Evolutionary conservation across 2,329 filamentous ascomycete genomes (phyloP).

Genomic region (Penicillium hordei): DNA sequence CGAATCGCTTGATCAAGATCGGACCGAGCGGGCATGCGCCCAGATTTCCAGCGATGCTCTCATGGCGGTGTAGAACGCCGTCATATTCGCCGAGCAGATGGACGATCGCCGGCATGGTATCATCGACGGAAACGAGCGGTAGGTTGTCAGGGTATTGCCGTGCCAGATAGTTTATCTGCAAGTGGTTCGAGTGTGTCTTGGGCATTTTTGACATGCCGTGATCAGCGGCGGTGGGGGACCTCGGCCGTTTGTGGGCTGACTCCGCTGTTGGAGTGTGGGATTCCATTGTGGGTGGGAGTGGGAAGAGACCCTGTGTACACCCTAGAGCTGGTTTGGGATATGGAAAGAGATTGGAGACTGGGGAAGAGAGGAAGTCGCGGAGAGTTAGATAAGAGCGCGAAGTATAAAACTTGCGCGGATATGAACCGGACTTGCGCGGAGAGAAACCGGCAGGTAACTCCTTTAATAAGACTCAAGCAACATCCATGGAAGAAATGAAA

Average conservation of each 20-base stretch:
- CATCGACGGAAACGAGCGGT: constrained; percentile 62
- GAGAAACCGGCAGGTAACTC: constrained; percentile 9
- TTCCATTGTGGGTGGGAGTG: constrained; percentile 30
- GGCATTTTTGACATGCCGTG: constrained; percentile 50
- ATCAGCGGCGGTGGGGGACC: constrained; percentile 46
- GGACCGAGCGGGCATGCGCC: constrained; percentile 80
- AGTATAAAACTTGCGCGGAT: constrained; percentile 8
- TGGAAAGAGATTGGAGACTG: background rate
- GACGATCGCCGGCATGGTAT: constrained; percentile 72
- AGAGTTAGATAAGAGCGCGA: constrained; percentile 3
- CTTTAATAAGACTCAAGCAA: background rate
- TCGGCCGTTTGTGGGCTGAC: constrained; percentile 46
- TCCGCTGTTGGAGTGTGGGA: constrained; percentile 37
- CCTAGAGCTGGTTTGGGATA: background rate
- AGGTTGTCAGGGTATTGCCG: constrained; percentile 62
- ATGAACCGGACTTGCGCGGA: constrained; percentile 9
- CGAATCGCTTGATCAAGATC: constrained; percentile 80
- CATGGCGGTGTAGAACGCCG: constrained; percentile 78
- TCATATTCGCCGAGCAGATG: constrained; percentile 76
- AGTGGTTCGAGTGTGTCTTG: constrained; percentile 58
- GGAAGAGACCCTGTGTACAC: background rate
- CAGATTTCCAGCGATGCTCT: constrained; percentile 81
- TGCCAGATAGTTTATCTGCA: constrained; percentile 68
- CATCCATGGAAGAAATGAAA: constrained; percentile 12
- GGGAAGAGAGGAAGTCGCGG: background rate